Evolutionary conservation across 1,139 yeast genomes (phyloP), one percentile per base, ranked within the genome.

Genomic region (Kazachstania sp.): DNA sequence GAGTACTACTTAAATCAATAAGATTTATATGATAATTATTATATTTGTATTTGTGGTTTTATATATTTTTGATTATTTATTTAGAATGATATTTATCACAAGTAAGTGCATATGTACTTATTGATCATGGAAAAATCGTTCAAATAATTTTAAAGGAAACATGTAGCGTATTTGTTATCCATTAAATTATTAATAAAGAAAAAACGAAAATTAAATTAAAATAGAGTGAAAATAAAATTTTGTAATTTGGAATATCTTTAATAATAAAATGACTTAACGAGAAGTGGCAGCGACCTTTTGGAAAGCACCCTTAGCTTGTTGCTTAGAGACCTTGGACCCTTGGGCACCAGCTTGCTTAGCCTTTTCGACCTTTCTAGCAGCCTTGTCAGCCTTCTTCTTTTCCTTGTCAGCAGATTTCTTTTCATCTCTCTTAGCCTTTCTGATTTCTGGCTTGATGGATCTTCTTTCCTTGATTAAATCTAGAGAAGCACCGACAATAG

Each of bases 381-480:
- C 92, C 77, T 87, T 92, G 66, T 80, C 86, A 71, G 82, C 84
- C 83, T 86, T 86, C 86, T 86, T 87, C 79, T 87, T 80, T 73
- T 86, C 97, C 83, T 90, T 90, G 72, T 87, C 95, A 74, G 81
- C 83, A 70, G 83, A 83, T 69, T 82, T 77, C 74, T 90, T 87
- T 71, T 81, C 83, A 57, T 87, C 94, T 82, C 97, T 92, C 70
- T 90, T 85, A 68, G 95, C 95, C 82, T 88, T 86, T 82, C 97
- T 94, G 71, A 84, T 92, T 74, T 90, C 92, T 72, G 98, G 96
- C 78, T 90, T 86, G 73, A 81, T 79, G 66, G 85, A 69, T 79
- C 97, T 88, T 83, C 95, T 87, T 81, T 92, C 96, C 80, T 86
- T 88, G 79, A 92, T 92, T 72, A 87, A 85, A 65, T 92, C 98